Base-by-base conservation (phyloP, 192 early-diverging fungal genomes). In the Entomortierella parvispora region DNA sequence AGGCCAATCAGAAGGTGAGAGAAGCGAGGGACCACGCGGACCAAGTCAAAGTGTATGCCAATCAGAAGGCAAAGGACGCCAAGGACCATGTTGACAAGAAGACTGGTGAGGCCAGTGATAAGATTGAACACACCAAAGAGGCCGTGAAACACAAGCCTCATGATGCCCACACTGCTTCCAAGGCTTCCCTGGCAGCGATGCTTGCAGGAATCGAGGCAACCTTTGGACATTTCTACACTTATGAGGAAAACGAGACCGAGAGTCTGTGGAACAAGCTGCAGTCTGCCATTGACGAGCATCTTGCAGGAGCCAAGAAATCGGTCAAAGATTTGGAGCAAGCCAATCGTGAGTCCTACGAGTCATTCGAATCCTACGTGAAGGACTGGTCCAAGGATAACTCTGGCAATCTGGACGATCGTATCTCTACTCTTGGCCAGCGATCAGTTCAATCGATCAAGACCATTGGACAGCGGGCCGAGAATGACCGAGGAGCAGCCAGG, bases 191-290 rank as follows among this genome's bases (percentile, higher is more conserved):
- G n/a, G 60, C 74, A 1, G 74, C 74, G 2, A 68, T 77, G 74
- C 25, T 77, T 9, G 48, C 65, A 4, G 48, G 60, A 11, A 77
- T 77, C 33, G 74, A 77, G 48, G 14, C 55, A 0, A 46, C 60
- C 0, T 77, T 77, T 58, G 63, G 55, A 22, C 49, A 59, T 46
- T 77, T 77, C 33, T 47, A 68, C 60, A 50, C 68, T 0, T 77
- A 77, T n/a, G 74, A 68, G 31, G 74, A 68, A 29, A 40, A 44
- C 22, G 74, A 77, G 54, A 68, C 65, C 66, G 57, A 77, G 48
- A 68, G 28, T 26, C 46, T 77, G 3, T 77, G 74, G 74, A 29
- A 66, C 28, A 77, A 77, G 40, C 45, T 77, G 28, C 65, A 77
- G 23, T 50, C 45, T 17, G 58, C 66, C 7, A 77, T 77, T 26